Evolutionary conservation across 768 basidiomycete species (phyloP), one percentile per base, ranked within the genome.

Genomic region (Crepidotus variabilis): DNA sequence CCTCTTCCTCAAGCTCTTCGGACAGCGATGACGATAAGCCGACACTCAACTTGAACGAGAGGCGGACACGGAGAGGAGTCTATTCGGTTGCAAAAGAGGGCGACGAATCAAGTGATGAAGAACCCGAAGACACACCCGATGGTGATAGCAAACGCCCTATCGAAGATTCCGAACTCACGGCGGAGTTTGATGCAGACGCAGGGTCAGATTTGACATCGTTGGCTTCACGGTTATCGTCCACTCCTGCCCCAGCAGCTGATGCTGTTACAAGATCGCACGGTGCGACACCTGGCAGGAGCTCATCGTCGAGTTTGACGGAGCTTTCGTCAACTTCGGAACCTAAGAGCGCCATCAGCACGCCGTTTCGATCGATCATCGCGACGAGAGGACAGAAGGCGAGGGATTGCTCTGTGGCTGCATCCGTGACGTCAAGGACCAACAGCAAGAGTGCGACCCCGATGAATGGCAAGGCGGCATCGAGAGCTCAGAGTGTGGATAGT

Each of bases 1-100:
- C 78, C 60, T 75, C 76, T 7, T 72, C 74, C 14, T 69, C 71
- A 33, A 69, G 64, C 60, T 71, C 71, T 24, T 69, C 72, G 20
- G 77, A 76, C 54, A 74, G 72, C 56, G 79, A 80, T 58, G 72
- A 67, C 9, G 73, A 75, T 18, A 63, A 76, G 58, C 53, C 72
- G 55, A 59, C 64, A 46, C 70, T 85, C 54, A 88, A 92, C 62
- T 71, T 91, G 58, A 87, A 92, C 63, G 90, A 92, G 67, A 79
- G 90, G 36, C 78, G 90, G 60, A 92, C 90, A 50, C 83, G 90
- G 28, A 80, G 90, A 43, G 90, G 90, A 32, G 90, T 92, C 16
- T 92, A 92, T 67, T 87, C 87, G 24, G 81, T 89, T 39, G 71
- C 86, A 59, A 76, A 79, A 59, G 78, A 82, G 58, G 81, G 79